Percentiles rank a stretch among this genome's conserved stretches.
phyloP scores from a whole-genome alignment of 2,329 filamentous ascomycete species.

The Didymella keratinophila region DNA sequence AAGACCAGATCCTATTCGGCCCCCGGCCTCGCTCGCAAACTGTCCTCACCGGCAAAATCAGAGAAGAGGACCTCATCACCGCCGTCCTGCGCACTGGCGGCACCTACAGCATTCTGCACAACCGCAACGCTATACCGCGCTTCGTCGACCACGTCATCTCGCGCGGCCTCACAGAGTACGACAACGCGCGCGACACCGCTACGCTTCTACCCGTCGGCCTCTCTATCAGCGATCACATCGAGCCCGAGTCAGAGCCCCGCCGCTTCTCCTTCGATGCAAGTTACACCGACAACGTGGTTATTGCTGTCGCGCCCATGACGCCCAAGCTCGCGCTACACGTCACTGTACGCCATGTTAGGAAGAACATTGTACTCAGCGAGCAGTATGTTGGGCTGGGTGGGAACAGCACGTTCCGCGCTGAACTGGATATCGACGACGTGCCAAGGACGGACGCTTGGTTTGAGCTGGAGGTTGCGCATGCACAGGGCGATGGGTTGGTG shows the following conservation, averaged over 20 bases:
- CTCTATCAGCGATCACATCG: conserved; percentile 30
- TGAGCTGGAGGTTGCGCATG: conserved; percentile 33
- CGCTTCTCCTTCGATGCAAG: conserved; percentile 32
- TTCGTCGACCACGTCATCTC: conserved; percentile 34
- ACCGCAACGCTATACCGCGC: conserved; percentile 17
- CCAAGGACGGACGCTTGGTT: conserved; percentile 36
- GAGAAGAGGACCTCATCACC: conserved; percentile 31
- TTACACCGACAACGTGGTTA: conserved; percentile 24
- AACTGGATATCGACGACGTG: conserved; percentile 28
- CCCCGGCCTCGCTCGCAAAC: conserved; percentile 1
- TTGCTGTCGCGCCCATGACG: conserved; percentile 30
- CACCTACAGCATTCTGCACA: conserved; percentile 32
- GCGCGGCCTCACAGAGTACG: conserved; percentile 32
- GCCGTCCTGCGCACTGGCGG: conserved; percentile 33
- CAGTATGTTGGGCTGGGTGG: conserved; percentile 26
- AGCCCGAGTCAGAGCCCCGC: conserved; percentile 27
- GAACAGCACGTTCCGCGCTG: conserved; percentile 28
- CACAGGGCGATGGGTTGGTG: conserved; percentile 20
- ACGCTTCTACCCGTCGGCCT: conserved; percentile 30
- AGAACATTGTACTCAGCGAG: conserved; percentile 28
- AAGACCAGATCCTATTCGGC: conserved; percentile 1
- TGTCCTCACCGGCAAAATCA: conserved; percentile 6
- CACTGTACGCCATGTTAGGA: conserved; percentile 27
- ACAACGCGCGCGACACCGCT: conserved; percentile 35
- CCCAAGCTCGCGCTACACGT: conserved; percentile 24